Evolutionary conservation across 2,329 filamentous ascomycete species (phyloP), one percentile per base, ranked within the genome.

Genomic region (Neofusicoccum parvum): DNA sequence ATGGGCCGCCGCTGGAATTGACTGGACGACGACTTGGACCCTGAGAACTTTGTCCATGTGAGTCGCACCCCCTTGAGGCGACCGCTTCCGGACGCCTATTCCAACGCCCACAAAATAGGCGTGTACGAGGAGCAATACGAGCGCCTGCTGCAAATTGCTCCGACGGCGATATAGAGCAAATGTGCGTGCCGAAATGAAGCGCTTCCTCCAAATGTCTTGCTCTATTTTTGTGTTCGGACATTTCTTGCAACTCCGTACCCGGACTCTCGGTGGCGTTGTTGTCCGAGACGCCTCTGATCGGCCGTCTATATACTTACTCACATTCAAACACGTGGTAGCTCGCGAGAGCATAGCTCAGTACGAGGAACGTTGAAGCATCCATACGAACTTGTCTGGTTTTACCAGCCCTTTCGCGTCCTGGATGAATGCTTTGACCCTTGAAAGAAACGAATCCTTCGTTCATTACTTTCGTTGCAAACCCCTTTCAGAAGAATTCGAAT

Each of bases 141-240:
- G 15, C 37, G 37, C 10, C 37, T 12, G 20, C n/a, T 11, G 20
- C 20, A 49, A 27, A 27, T 49, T 11, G 48, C n/a, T 23, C 12
- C 32, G 48, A 7, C 27, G 5, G 27, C 27, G 27, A 32, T 32
- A 14, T 15, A 23, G 12, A 54, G 34, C 41, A 6, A 32, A 14
- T 4, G 39, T 36, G 27, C 7, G 9, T 9, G 32, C 12, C n/a
- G 54, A n/a, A 23, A 34, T 34, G 41, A 14, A 11, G 14, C 14
- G 11, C 5, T 34, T 7, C n/a, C 37, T 32, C 39, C 54, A 7
- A 34, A 45, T 59, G 54, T 59, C 54, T 59, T 36, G 39, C 54
- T 59, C 54, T 46, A 59, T 59, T 59, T 59, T 59, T 23, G 39
- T 43, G 11, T 37, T 23, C 36, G 51, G 51, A 56, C 17, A 56